Evolutionary conservation across 345 rosid species (phyloP).

Genomic region (Syzygium oleosum): DNA sequence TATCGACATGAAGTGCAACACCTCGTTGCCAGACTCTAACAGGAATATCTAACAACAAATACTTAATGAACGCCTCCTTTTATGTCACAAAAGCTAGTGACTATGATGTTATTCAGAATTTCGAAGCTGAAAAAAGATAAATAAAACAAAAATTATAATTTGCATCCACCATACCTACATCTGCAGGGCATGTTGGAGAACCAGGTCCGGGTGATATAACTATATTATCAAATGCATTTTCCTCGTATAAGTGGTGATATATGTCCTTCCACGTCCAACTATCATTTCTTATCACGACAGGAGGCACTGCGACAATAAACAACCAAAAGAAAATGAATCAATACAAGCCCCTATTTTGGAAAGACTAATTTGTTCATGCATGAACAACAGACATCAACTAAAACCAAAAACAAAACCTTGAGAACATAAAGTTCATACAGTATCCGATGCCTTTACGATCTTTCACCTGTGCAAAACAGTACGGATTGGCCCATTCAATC

Average conservation of each 20-base stretch:
- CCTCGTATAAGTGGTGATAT: constrained; percentile 48
- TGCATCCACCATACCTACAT: constrained; percentile 46
- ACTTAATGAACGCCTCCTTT: not conserved
- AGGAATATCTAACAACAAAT: not conserved
- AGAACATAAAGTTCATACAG: too few relatives aligned
- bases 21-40: not conserved
- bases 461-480: not conserved
- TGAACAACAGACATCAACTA: not conserved
- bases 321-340: constrained; percentile 2
- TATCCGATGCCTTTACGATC: not conserved
- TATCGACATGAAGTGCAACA: not conserved
- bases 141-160: not conserved
- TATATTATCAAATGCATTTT: constrained; percentile 69
- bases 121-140: not conserved
- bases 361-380: not conserved
- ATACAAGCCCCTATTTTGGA: not conserved
- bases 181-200: constrained; percentile 68
- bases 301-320: constrained; percentile 48
- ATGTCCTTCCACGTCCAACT: constrained; percentile 80
- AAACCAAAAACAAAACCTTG: not conserved
- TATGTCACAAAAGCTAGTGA: not conserved
- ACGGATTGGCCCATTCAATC: not conserved
- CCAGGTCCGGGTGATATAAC: constrained; percentile 99
- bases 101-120: not conserved
- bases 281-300: constrained; percentile 77